phyloP scores from a whole-genome alignment of 73 alveolate genomes.

The Tetrahymena borealis region DNA sequence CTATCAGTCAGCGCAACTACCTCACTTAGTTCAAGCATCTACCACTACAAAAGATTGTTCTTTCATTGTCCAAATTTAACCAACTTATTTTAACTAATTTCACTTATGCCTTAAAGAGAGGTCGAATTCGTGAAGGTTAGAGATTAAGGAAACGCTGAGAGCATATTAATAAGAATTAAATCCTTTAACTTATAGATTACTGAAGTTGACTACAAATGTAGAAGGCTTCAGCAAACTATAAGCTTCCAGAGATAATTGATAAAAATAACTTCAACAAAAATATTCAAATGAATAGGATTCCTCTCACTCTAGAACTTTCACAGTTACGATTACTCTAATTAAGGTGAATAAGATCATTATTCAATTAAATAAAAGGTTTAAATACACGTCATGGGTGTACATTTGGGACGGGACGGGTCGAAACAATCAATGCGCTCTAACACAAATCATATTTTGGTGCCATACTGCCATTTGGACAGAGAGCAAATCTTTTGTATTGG shows the following conservation, averaged over 20 bases:
- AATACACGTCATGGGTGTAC: neutral
- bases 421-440: neutral
- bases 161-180: neutral
- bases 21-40: neutral
- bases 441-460: neutral
- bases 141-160: neutral
- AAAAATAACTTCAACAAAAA: neutral
- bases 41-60: neutral
- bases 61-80: neutral
- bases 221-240: neutral
- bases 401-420: conserved; percentile 1
- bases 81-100: neutral
- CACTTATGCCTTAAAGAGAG: neutral
- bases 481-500: neutral
- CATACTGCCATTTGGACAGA: neutral
- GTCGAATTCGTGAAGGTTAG: neutral
- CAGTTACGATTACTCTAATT: neutral
- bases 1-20: neutral
- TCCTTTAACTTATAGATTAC: neutral
- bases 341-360: neutral
- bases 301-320: neutral
- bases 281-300: neutral
- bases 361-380: neutral
- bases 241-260: neutral
- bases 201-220: conserved; percentile 1